Conservation (phyloP, 2,329 filamentous ascomycete genomes). For the Xylariaceae sp. region DNA sequence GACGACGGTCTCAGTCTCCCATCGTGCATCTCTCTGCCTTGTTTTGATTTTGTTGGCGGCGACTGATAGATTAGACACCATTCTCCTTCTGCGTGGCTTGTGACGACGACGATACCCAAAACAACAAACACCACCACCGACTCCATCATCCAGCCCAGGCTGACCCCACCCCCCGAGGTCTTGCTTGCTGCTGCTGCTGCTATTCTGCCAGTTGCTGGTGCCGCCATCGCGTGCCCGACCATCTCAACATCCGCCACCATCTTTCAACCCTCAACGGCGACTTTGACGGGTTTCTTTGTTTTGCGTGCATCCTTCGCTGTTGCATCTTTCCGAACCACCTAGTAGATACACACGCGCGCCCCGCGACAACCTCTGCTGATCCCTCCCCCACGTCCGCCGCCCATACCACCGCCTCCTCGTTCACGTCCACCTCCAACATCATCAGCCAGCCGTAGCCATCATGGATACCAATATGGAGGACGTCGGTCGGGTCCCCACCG, state of each 20-base stretch:
- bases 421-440: slow-evolving; percentile 1
- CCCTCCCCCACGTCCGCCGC: not conserved
- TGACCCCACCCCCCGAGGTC: not conserved
- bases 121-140: not conserved
- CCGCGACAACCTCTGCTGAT: slow-evolving; percentile 1
- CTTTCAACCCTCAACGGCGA: not conserved
- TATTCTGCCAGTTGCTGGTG: no score
- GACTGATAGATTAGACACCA: not conserved
- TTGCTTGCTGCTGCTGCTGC: no score
- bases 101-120: slow-evolving; percentile 4
- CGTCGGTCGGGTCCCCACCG: slow-evolving; percentile 79
- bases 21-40: no score
- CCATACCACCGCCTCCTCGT: not conserved
- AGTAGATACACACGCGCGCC: not conserved
- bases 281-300: no score
- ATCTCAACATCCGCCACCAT: not conserved
- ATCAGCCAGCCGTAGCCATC: slow-evolving; percentile 22
- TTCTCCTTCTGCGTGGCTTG: not conserved
- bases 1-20: no score
- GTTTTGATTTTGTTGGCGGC: no score
- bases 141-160: not conserved
- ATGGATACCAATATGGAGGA: slow-evolving; percentile 99
- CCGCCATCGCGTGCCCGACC: not conserved
- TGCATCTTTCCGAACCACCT: not conserved
- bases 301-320: not conserved